Evolutionary conservation across 2,329 filamentous ascomycete genomes (phyloP), one percentile per base, ranked within the genome.

Genomic region (Stachybotrys elegans): DNA sequence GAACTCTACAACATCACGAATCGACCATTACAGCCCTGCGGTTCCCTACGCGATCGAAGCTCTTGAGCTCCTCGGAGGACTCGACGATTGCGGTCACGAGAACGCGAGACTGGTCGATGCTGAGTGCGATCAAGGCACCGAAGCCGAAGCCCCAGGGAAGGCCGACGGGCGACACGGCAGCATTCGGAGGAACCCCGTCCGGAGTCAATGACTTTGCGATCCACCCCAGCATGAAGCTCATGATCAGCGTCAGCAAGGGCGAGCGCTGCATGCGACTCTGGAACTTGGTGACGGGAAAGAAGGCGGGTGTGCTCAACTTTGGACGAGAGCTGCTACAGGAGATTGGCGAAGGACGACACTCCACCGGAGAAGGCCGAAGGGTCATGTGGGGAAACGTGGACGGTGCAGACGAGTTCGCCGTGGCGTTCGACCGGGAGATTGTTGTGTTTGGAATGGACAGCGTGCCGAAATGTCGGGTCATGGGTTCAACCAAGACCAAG

Each of bases 271-370:
- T 98, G 87, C 75, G 93, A 51, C 66, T 97, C 51, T 98, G 93
- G 93, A 97, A 98, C 59, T 65, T 98, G 51, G 90, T 97, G 52
- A 97, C 92, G 3, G 93, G 91, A 14, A 95, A 92, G 70, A 96
- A 95, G 70, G 91, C 91, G 1, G 89, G 91, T 22, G 91, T 95
- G 42, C 70, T 98, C 54, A 93, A 88, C 61, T 97, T 97, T 62
- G 79, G 78, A 51, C 76, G 79, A 45, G 79, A 84, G 1, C 75
- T 93, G 56, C 71, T 97, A 42, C 73, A 79, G 36, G 81, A 86
- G 54, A 79, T 86, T 11, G 88, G 88, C 37, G 89, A 95, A 69
- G 79, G 83, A 35, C 82, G 81, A 62, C 83, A 84, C 62, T 81
- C 83, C 36, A 84, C 81, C 36, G 91, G 92, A 12, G 93, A 97